These are phyloP conservation scores for Coprinopsis sp. DNA, from an alignment of 768 basidiomycete species.

Conservation along the genomic window DNA sequence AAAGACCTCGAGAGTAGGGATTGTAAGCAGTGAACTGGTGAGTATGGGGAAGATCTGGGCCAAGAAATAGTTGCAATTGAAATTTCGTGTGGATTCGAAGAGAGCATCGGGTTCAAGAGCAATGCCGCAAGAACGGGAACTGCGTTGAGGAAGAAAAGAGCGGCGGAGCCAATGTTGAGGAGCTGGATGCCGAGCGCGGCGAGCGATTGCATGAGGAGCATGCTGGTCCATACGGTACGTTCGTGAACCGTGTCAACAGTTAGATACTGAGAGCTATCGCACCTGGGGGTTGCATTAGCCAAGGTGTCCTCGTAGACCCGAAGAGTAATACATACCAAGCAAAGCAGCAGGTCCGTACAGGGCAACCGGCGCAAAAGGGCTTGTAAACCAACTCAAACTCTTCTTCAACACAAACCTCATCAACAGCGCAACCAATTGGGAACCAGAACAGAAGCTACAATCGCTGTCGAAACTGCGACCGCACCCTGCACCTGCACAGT, in stretches of 20 bases:
- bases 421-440: constrained; percentile 71
- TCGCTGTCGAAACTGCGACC: constrained; percentile 44
- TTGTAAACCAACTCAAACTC: constrained; percentile 83
- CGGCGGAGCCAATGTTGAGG: constrained; percentile 70
- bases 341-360: constrained; percentile 76
- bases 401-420: constrained; percentile 60
- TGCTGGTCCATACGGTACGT: constrained; percentile 52
- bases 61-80: constrained; percentile 62
- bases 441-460: constrained; percentile 53
- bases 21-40: constrained; percentile 51
- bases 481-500: constrained; percentile 38
- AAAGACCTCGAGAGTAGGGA: constrained; percentile 76
- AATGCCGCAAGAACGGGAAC: constrained; percentile 54
- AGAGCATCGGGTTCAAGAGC: constrained; percentile 42
- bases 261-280: constrained; percentile 58
- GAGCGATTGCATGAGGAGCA: constrained; percentile 56
- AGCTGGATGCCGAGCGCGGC: constrained; percentile 59
- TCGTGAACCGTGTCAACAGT: constrained; percentile 49
- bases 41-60: constrained; percentile 53
- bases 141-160: constrained; percentile 62
- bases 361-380: constrained; percentile 56
- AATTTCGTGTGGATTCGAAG: constrained; percentile 30
- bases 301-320: not conserved
- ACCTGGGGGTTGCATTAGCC: constrained; percentile 35
- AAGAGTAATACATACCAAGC: constrained; percentile 45